Evolutionary conservation across 805 yeast genomes (phyloP).

Genomic region (Tetrapisispora namnaoensis): DNA sequence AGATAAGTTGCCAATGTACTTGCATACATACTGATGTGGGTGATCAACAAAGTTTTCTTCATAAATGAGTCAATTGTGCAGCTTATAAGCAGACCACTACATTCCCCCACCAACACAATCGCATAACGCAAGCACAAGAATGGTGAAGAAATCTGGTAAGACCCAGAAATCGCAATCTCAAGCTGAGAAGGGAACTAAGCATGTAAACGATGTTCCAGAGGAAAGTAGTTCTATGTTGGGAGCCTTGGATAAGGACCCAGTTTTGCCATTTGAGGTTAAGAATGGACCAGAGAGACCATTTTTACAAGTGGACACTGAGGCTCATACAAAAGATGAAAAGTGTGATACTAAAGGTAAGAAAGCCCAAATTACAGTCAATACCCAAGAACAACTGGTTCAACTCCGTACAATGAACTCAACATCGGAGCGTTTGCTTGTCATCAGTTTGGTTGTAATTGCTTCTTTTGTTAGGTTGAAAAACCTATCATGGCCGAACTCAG

Average conservation of each 20-base stretch:
- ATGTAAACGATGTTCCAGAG: background rate
- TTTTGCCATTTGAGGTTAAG: constrained; percentile 38
- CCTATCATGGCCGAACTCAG: constrained; percentile 61
- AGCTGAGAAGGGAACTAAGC: background rate
- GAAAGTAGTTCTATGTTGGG: background rate
- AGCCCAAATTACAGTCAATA: background rate
- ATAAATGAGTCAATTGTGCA: too few species aligned
- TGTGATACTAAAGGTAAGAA: too few species aligned
- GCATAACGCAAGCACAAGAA: background rate
- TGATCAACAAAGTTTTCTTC: too few species aligned
- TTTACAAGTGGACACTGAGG: constrained; percentile 42
- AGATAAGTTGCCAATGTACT: too few species aligned
- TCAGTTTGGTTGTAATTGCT: constrained; percentile 40
- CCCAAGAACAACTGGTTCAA: constrained; percentile 8
- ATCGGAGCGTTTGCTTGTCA: constrained; percentile 34
- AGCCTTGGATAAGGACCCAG: constrained; percentile 15
- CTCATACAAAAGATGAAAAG: constrained; percentile 9
- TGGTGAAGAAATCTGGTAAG: constrained; percentile 2
- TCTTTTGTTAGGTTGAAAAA: constrained; percentile 49
- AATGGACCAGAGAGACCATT: constrained; percentile 48
- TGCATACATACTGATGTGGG: too few species aligned
- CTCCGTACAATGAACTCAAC: constrained; percentile 32
- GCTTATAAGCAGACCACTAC: background rate
- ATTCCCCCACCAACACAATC: background rate
- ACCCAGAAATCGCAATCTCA: background rate